Percentiles rank a stretch among this genome's conserved stretches.
Conservation (phyloP, 805 yeast species). For the Yueomyces sinensis region DNA sequence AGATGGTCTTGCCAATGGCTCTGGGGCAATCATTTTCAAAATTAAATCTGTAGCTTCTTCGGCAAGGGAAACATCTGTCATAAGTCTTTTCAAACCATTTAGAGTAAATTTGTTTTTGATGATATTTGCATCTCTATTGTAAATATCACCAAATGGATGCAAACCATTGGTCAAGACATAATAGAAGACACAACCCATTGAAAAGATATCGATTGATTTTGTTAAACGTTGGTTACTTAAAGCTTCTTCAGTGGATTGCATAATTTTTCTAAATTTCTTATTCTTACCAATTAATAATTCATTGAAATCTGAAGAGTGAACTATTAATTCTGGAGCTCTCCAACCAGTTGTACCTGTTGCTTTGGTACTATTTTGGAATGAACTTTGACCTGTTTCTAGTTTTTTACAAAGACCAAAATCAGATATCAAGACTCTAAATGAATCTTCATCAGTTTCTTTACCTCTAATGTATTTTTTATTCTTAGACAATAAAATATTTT, state of each 20-base stretch:
- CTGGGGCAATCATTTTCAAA: conserved; percentile 49
- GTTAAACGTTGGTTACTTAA: conserved; percentile 51
- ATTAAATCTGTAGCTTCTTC: conserved; percentile 66
- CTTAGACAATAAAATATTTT: conserved; percentile 75
- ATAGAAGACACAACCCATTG: conserved; percentile 88
- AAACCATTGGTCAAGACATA: conserved; percentile 70
- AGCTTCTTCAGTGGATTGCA: conserved; percentile 24
- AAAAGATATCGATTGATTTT: conserved; percentile 83
- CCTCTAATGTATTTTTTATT: conserved; percentile 30
- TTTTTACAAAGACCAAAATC: conserved; percentile 95
- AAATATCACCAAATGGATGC: conserved; percentile 94
- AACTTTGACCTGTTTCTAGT: conserved; percentile 82
- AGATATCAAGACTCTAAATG: conserved; percentile 57
- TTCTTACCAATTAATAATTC: neutral
- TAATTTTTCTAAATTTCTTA: neutral
- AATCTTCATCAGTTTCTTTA: conserved; percentile 17
- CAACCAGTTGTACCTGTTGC: conserved; percentile 98
- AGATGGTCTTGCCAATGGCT: conserved; percentile 62
- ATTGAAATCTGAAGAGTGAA: conserved; percentile 6
- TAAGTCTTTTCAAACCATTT: conserved; percentile 24
- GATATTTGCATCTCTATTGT: conserved; percentile 79
- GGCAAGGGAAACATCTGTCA: conserved; percentile 16
- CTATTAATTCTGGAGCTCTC: conserved; percentile 87
- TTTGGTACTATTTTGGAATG: conserved; percentile 74
- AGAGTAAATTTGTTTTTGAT: conserved; percentile 51